Evolutionary conservation across 257 asterid species (phyloP), one percentile per base, ranked within the genome.

Genomic region (Primulina eburnea): DNA sequence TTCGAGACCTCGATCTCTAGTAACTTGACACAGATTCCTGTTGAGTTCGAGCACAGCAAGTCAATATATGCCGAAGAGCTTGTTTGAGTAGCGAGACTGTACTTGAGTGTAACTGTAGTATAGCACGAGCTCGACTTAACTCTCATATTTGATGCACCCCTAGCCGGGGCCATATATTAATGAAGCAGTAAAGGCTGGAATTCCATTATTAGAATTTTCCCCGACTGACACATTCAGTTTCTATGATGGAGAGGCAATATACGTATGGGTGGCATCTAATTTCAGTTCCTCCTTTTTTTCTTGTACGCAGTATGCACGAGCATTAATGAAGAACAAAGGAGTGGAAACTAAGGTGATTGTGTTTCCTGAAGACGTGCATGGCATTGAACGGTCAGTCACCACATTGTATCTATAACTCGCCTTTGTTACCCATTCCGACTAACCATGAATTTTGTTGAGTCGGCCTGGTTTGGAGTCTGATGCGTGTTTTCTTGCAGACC

Each of bases 251-350:
- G n/a, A n/a, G n/a, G n/a, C n/a, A n/a, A n/a, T n/a, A n/a, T n/a
- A 30, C 33, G 20, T 21, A 26, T 63, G 16, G 6, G 18, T 59
- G 40, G 26, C 11, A 18, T 65, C 67, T 73, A 70, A 82, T 72
- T 35, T 32, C 18, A 16, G 56, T 34, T 72, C 29, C 61, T 32
- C 8, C 61, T 73, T 58, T 58, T 8, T 64, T 52, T 60, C 28
- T 9, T 43, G 34, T n/a, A 37, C 24, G 75, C 74, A 91, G 99
- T 91, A 85, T 76, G 96, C 87, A 26, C 88, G 97, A 28, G 96
- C 95, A 4, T 74, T 94, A n/a, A n/a, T n/a, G 34, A 87, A 83
- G 86, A 95, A 94, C 83, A 86, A 65, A 78, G 99, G 97, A 35
- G 86, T 81, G 0, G 84, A 80, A 73, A 88, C 87, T 0, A 94